Conservation (phyloP, 1,284 basidiomycete species). For the Blastosporella zonata region DNA sequence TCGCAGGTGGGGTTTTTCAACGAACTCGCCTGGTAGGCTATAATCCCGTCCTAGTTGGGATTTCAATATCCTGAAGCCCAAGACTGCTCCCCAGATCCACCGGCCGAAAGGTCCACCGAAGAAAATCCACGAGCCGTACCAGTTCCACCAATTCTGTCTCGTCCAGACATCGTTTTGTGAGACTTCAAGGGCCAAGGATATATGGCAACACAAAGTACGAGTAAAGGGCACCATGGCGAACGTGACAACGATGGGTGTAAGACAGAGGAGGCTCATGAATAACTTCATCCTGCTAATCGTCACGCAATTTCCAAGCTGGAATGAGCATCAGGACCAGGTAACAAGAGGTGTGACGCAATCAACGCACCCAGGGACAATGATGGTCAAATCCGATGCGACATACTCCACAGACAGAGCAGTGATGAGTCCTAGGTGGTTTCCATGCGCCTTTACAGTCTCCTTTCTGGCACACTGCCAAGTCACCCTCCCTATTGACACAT, state of each 20-base stretch:
- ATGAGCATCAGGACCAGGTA: background rate
- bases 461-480: conserved; percentile 36
- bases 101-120: conserved; percentile 47
- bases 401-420: conserved; percentile 49
- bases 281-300: conserved; percentile 39
- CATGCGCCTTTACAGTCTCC: conserved; percentile 40
- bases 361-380: conserved; percentile 53
- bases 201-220: conserved; percentile 29
- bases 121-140: conserved; percentile 48
- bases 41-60: conserved; percentile 7
- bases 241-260: conserved; percentile 33
- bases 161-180: conserved; percentile 37
- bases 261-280: conserved; percentile 38
- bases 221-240: conserved; percentile 34
- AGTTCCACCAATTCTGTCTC: conserved; percentile 44
- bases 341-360: background rate
- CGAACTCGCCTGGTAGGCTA: conserved; percentile 24
- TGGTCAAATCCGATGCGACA: conserved; percentile 53
- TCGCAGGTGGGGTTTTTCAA: conserved; percentile 40
- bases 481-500: conserved; percentile 35
- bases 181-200: conserved; percentile 29
- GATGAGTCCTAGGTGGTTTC: conserved; percentile 51
- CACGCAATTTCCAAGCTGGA: conserved; percentile 49
- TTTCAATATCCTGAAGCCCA: conserved; percentile 39
- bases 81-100: conserved; percentile 39